Evolutionary conservation across 2,329 filamentous ascomycete species (phyloP).

Genomic region (Colletotrichum higginsianum): DNA sequence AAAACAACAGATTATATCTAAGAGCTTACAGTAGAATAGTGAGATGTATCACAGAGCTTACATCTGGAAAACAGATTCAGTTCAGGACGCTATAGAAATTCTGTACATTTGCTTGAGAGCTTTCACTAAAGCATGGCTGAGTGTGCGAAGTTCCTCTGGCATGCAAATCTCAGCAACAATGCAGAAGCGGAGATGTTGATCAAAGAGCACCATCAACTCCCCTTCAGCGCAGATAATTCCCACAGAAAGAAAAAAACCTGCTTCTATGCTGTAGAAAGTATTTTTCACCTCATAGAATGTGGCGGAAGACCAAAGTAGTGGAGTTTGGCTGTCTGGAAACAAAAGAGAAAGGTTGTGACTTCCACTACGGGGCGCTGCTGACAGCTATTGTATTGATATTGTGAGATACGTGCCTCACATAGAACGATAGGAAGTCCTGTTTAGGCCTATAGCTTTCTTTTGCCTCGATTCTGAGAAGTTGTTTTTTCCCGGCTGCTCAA

Average conservation of each 20-base stretch:
- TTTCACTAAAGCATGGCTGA: background rate
- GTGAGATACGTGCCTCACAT: no score
- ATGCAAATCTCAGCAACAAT: background rate
- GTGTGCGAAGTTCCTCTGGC: background rate
- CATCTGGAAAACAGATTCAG: no score
- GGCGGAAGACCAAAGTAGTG: background rate
- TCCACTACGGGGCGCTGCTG: no score
- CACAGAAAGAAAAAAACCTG: background rate
- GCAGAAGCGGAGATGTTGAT: no score
- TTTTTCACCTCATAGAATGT: rapidly evolving
- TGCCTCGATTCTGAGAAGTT: no score
- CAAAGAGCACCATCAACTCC: background rate
- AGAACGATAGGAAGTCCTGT: no score
- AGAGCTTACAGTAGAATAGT: no score
- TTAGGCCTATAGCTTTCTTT: background rate
- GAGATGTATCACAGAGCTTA: no score
- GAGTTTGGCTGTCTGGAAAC: background rate
- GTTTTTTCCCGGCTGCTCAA: no score
- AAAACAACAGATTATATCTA: no score
- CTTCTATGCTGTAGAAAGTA: background rate
- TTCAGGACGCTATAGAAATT: no score
- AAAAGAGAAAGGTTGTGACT: background rate
- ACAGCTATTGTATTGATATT: background rate
- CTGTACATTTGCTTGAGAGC: no score
- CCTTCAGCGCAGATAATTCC: constrained; percentile 2